Percentiles rank a stretch among this genome's conserved stretches.
phyloP scores from a whole-genome alignment of 495 filamentous ascomycete species.

The Bryoglossum gracile region DNA sequence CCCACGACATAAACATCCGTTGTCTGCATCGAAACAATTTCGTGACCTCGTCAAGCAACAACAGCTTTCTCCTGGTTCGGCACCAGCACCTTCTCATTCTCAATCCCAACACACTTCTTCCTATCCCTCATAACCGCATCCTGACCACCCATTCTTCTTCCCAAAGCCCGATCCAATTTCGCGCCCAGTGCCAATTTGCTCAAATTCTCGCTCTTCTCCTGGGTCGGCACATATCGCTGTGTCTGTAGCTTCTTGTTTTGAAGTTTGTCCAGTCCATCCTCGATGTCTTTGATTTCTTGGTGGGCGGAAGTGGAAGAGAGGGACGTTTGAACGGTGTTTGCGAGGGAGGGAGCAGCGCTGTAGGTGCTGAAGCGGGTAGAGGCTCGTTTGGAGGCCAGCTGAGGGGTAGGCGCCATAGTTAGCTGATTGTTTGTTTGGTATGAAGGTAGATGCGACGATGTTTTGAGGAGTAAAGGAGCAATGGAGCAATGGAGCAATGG shows the following conservation, averaged over 20 bases:
- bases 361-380: slow-evolving; percentile 79
- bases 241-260: slow-evolving; percentile 80
- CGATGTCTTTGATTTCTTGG: slow-evolving; percentile 72
- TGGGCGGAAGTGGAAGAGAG: slow-evolving; percentile 53
- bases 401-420: slow-evolving; percentile 8
- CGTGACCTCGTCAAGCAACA: not conserved
- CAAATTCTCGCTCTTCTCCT: slow-evolving; percentile 77
- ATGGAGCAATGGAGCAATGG: slow-evolving; percentile 6
- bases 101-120: slow-evolving; percentile 17
- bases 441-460: too few relatives aligned
- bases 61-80: slow-evolving; percentile 1
- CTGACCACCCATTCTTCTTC: slow-evolving; percentile 80
- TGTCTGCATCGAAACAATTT: too few relatives aligned
- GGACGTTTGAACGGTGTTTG: slow-evolving; percentile 32
- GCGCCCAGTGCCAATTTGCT: slow-evolving; percentile 88
- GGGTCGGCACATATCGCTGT: slow-evolving; percentile 77
- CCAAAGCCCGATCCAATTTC: slow-evolving; percentile 88
- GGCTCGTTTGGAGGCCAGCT: slow-evolving; percentile 49
- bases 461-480: slow-evolving; percentile 4
- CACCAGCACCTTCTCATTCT: not conserved
- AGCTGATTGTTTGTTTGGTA: slow-evolving; percentile 19
- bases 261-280: slow-evolving; percentile 77
- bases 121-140: slow-evolving; percentile 75
- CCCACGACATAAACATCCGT: not conserved
- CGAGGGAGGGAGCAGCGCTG: slow-evolving; percentile 58